Conservation (phyloP, 2,329 filamentous ascomycete genomes). For the Penicillium brasilianum region DNA sequence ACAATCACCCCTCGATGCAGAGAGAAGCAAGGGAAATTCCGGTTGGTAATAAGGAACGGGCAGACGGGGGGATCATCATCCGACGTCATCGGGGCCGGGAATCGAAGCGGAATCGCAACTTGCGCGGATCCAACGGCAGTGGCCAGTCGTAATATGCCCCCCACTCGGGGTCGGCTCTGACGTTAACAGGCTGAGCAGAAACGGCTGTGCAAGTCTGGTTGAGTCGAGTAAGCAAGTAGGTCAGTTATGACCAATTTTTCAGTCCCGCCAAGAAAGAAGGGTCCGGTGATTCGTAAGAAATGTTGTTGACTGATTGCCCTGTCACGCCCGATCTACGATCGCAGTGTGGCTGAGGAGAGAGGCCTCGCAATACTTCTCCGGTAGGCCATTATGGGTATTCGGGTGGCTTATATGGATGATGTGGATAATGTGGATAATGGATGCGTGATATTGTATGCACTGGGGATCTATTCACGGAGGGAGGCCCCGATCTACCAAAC, state of each 20-base stretch:
- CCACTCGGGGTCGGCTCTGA: constrained; percentile 2
- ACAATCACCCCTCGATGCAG: background rate
- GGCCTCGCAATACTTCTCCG: background rate
- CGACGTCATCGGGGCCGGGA: constrained; percentile 2
- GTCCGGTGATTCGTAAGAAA: background rate
- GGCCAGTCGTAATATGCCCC: background rate
- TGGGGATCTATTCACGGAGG: constrained; percentile 12
- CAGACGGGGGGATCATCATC: background rate
- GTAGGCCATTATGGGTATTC: too few relatives aligned
- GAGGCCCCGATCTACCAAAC: constrained; percentile 13
- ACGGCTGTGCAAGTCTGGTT: too few relatives aligned
- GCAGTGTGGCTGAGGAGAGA: background rate
- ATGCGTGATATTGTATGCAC: constrained; percentile 5
- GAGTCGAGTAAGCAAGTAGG: too few relatives aligned
- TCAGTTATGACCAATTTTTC: too few relatives aligned
- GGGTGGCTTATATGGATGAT: too few relatives aligned
- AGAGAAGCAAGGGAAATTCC: background rate
- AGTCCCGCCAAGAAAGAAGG: too few relatives aligned
- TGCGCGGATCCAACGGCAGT: background rate
- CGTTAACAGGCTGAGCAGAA: background rate
- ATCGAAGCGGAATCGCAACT: background rate
- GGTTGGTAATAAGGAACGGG: background rate
- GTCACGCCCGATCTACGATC: constrained; percentile 4
- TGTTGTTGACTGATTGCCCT: background rate
- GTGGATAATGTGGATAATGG: background rate